Evolutionary conservation across 768 basidiomycete genomes (phyloP), one percentile per base, ranked within the genome.

Genomic region (Scleroderma citrinum): DNA sequence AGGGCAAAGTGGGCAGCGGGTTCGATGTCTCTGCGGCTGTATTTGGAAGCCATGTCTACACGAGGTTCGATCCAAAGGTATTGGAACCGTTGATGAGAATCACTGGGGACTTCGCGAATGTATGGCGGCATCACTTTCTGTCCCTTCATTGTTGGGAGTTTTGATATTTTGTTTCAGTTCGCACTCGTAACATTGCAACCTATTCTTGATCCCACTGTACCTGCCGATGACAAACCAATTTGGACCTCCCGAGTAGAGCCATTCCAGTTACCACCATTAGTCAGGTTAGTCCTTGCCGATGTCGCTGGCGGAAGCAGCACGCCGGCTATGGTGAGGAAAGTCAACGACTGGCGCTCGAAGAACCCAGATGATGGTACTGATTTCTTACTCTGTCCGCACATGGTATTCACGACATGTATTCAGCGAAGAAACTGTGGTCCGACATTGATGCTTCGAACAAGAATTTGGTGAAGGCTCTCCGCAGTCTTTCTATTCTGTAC

Each of bases 1-100:
- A 99, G 70, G 96, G 96, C 35, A 99, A 99, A 69, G 85, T 99
- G 14, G 96, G 96, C 26, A 92, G 89, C 59, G 96, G 96, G 6
- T 99, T 99, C 70, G 96, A 99, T 60, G 90, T 99, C 41, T 83
- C 91, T 6, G 81, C 92, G 0, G 95, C 95, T 1, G 88, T 91
- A 3, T 98, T 87, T 65, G 96, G 96, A 20, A 93, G 92, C 60
- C 95, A 98, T 59, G 61, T 92, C 7, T 99, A 98, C 70, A 86
- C 81, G 20, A 81, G 94, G 39, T 97, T 97, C 64, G 78, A 80
- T 60, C 87, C 91, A 4, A 69, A 66, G 13, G 82, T 91, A 21
- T 67, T 93, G 36, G 74, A 79, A 52, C 70, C 71, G 35, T 66
- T 90, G 51, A 86, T 87, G 86, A 69, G 69, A 37, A 77, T 21